A percentile compares a stretch with the other conserved stretches of the same genome.
Conservation (phyloP, 179 eudicot genomes). For the Vitellaria paradoxa region DNA sequence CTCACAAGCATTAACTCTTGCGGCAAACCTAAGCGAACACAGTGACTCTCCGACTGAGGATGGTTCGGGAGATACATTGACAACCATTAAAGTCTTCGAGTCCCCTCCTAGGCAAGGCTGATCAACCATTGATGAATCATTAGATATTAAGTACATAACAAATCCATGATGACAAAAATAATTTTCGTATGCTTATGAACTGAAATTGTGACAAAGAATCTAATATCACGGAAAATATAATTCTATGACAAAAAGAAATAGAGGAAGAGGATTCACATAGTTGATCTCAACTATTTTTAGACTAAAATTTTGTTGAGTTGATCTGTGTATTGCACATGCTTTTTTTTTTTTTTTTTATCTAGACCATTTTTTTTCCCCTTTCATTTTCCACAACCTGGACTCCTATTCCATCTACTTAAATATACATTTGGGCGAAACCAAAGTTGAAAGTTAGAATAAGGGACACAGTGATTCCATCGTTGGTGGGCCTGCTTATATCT, state of each 20-base stretch:
- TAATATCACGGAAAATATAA: no score
- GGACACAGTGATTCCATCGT: not conserved
- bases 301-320: no score
- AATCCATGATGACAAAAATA: not conserved
- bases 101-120: constrained; percentile 99
- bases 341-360: not conserved
- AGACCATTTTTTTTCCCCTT: not conserved
- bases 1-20: constrained; percentile 94
- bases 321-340: not conserved
- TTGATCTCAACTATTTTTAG: no score
- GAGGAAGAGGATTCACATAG: no score
- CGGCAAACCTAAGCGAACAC: constrained; percentile 90
- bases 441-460: not conserved
- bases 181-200: not conserved
- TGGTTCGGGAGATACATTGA: constrained; percentile 78
- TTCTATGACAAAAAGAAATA: no score
- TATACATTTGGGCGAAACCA: not conserved
- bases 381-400: not conserved
- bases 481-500: not conserved
- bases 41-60: constrained; percentile 81
- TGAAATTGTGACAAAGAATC: no score
- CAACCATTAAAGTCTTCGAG: constrained; percentile 94
- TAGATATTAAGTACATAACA: not conserved
- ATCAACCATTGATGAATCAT: constrained; percentile 25
- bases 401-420: not conserved